phyloP scores from a whole-genome alignment of 768 basidiomycete genomes.

The Daedaleopsis nitida region DNA sequence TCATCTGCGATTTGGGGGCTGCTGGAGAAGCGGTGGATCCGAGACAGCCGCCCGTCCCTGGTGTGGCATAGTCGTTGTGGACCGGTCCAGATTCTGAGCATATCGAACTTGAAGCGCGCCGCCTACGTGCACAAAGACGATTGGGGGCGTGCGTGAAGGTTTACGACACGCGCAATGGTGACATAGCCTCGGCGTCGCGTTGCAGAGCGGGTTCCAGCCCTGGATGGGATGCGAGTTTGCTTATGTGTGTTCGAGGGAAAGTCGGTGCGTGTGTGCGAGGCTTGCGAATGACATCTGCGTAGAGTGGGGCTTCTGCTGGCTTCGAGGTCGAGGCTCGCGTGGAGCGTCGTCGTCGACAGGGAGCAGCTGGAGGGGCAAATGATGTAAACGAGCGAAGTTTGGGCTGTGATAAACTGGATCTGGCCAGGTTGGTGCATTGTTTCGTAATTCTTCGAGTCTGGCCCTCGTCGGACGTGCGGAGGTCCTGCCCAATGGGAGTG shows the following conservation, averaged over 20 bases:
- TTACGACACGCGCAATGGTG: neutral
- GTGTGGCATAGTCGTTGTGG: neutral
- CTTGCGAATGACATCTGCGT: neutral
- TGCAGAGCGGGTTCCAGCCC: no score
- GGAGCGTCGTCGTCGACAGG: neutral
- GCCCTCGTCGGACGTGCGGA: neutral
- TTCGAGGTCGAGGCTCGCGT: neutral
- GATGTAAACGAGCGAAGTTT: neutral
- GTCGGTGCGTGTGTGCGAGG: no score
- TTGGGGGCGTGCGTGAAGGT: neutral
- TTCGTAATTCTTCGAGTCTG: neutral
- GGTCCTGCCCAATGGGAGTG: neutral
- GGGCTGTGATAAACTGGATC: neutral
- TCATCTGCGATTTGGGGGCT: no score
- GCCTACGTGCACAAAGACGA: neutral
- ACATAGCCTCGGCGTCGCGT: neutral
- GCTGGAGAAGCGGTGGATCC: no score
- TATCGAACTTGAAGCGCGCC: no score
- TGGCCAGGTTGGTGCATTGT: neutral
- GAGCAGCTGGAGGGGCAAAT: neutral
- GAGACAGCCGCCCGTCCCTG: no score
- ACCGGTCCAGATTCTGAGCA: neutral
- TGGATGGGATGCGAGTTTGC: no score
- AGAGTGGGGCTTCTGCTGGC: neutral
- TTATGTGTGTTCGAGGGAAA: no score